phyloP scores from a whole-genome alignment of 208 protist species.

The Naegleria lovaniensis region DNA sequence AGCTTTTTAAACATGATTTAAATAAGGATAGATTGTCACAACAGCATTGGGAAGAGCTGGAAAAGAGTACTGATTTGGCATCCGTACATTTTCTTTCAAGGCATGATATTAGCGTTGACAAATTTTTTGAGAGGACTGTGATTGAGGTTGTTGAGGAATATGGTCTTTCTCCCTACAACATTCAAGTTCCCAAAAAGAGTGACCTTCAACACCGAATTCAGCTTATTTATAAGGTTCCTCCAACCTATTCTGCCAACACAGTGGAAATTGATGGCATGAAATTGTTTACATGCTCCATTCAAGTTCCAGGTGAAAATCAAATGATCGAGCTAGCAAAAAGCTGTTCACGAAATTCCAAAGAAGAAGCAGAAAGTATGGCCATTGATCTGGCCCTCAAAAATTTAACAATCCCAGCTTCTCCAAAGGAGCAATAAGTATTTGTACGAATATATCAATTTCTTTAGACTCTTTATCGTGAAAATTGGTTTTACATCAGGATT shows the following conservation, averaged over 20 bases:
- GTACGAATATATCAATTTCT: too few species aligned
- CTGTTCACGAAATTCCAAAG: too few species aligned
- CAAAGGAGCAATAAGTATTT: too few species aligned
- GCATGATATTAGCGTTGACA: not conserved
- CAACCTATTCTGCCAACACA: not conserved
- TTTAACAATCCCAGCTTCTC: too few species aligned
- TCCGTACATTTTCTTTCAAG: not conserved
- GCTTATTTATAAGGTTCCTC: not conserved
- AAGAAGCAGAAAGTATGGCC: too few species aligned
- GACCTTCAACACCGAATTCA: not conserved
- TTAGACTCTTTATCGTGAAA: too few species aligned
- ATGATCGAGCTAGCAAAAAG: too few species aligned
- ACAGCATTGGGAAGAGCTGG: not conserved
- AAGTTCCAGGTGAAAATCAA: too few species aligned
- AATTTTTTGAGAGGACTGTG: not conserved
- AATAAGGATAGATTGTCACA: not conserved
- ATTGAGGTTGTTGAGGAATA: not conserved
- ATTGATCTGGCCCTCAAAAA: too few species aligned
- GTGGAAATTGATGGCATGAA: too few species aligned
- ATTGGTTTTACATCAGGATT: too few species aligned
- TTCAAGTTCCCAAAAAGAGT: not conserved
- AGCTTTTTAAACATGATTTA: not conserved
- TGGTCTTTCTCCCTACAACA: not conserved
- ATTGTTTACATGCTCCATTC: too few species aligned
- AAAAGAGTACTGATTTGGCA: not conserved